Evolutionary conservation across 306 rosid genomes (phyloP), one percentile per base, ranked within the genome.

Genomic region (apple (Malus domestica)): DNA sequence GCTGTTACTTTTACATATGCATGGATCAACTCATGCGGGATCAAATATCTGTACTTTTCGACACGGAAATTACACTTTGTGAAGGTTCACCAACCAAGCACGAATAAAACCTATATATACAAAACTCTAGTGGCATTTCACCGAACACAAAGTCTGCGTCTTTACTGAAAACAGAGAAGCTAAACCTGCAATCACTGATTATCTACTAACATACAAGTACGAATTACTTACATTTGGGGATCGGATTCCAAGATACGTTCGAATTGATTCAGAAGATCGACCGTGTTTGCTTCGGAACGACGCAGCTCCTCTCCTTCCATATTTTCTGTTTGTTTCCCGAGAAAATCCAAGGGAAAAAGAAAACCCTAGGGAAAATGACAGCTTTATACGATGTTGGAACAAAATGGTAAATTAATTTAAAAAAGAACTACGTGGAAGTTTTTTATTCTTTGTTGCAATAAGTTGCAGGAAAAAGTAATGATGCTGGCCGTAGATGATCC

Each of bases 231-330:
- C 98, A 95, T 89, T 46, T 79, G 76, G 64, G 91, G 87, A 70
- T 95, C 93, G 20, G 89, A 84, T 46, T 90, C 91, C 70, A 95
- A 84, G 64, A 89, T 86, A n/a, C 67, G 81, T 75, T 95, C 89
- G 73, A 92, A 87, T 57, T 87, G 88, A 66, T 62, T 74, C 79
- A 95, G 82, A n/a, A 92, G 80, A 83, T 83, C 86, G 30, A 29
- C 49, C 68, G 79, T 71, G 8, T 71, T 68, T 62, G 46, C 79
- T 80, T 80, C 70, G 57, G 76, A 79, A 68, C n/a, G 40, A 62
- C 18, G 54, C 38, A 78, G 72, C 40, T 67, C 55, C 42, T 51
- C 77, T 77, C 77, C 82, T 55, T 52, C 84, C 93, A 83, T 86
- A 44, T 82, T 72, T 20, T 45, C 29, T 35, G 35, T 59, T 73